A percentile compares a stretch with the other conserved stretches of the same genome.
Evolutionary conservation across 129 eudicot species (phyloP).

Genomic region (Tagetes patula): DNA sequence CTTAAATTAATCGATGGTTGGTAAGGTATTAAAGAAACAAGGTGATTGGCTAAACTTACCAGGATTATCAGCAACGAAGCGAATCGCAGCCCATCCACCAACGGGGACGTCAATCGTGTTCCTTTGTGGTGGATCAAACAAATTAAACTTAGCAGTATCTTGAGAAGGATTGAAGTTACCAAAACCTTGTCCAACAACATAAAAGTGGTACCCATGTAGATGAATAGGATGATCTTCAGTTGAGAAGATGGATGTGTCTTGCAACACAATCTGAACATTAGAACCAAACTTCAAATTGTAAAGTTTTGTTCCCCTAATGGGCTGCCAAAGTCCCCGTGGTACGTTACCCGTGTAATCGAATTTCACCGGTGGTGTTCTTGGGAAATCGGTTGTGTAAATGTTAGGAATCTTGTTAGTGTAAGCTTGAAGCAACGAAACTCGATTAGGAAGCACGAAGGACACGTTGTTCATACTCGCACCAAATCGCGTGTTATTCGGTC

Average conservation of each 20-base stretch:
- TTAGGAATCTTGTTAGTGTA: slow-evolving; percentile 58
- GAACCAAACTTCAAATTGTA: slow-evolving; percentile 56
- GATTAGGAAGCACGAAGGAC: slow-evolving; percentile 60
- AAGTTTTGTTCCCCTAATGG: slow-evolving; percentile 53
- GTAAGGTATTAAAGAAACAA: too few relatives aligned
- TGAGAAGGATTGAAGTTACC: slow-evolving; percentile 62
- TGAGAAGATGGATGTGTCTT: slow-evolving; percentile 50
- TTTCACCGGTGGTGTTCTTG: slow-evolving; percentile 48
- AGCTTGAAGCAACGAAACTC: slow-evolving; percentile 59
- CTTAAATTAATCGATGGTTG: too few relatives aligned
- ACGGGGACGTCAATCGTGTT: slow-evolving; percentile 60
- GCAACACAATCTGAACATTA: slow-evolving; percentile 59
- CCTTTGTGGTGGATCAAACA: slow-evolving; percentile 63
- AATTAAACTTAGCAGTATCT: slow-evolving; percentile 47
- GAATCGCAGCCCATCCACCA: slow-evolving; percentile 72
- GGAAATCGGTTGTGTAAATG: slow-evolving; percentile 63
- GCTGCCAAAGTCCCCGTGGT: slow-evolving; percentile 64
- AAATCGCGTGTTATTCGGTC: slow-evolving; percentile 70
- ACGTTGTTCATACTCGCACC: slow-evolving; percentile 82
- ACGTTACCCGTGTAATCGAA: slow-evolving; percentile 75
- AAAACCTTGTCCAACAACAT: slow-evolving; percentile 60
- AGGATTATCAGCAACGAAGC: slow-evolving; percentile 70
- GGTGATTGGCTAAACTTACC: slow-evolving; percentile 21
- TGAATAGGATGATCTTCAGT: slow-evolving; percentile 68
- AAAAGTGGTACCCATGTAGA: slow-evolving; percentile 71